Conservation (phyloP, 805 yeast genomes). For the Middelhovenomyces tepae region DNA sequence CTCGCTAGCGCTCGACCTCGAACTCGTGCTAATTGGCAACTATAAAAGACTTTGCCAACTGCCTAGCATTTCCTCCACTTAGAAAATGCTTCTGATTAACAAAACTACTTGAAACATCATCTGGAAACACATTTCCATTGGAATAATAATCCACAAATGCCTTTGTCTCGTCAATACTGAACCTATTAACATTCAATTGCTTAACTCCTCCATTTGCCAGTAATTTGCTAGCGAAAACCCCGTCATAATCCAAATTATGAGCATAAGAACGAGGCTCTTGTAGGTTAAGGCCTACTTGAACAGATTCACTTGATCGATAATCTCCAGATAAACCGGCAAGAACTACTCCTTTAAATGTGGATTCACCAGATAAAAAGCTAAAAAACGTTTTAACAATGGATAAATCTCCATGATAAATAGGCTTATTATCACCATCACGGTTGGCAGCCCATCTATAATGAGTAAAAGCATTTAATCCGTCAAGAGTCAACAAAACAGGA, state of each 20-base stretch:
- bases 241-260: slow-evolving; percentile 41
- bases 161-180: slow-evolving; percentile 38
- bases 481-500: slow-evolving; percentile 65
- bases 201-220: slow-evolving; percentile 30
- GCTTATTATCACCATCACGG: slow-evolving; percentile 44
- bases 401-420: slow-evolving; percentile 51
- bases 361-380: slow-evolving; percentile 44
- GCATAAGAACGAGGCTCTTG: slow-evolving; percentile 46
- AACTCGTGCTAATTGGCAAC: too few relatives aligned
- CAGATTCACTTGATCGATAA: slow-evolving; percentile 41
- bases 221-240: slow-evolving; percentile 43
- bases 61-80: slow-evolving; percentile 60
- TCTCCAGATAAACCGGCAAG: slow-evolving; percentile 54
- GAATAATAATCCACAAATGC: slow-evolving; percentile 34
- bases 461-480: slow-evolving; percentile 59
- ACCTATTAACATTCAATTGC: slow-evolving; percentile 35
- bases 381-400: slow-evolving; percentile 55
- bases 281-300: slow-evolving; percentile 48
- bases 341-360: slow-evolving; percentile 53
- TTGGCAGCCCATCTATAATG: slow-evolving; percentile 51
- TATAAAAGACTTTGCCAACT: slow-evolving; percentile 37
- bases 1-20: too few relatives aligned
- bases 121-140: slow-evolving; percentile 34
- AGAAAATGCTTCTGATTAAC: slow-evolving; percentile 42
- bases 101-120: slow-evolving; percentile 30